Base-by-base conservation (phyloP, 2,329 filamentous ascomycete genomes). In the Xylariaceae sp. region DNA sequence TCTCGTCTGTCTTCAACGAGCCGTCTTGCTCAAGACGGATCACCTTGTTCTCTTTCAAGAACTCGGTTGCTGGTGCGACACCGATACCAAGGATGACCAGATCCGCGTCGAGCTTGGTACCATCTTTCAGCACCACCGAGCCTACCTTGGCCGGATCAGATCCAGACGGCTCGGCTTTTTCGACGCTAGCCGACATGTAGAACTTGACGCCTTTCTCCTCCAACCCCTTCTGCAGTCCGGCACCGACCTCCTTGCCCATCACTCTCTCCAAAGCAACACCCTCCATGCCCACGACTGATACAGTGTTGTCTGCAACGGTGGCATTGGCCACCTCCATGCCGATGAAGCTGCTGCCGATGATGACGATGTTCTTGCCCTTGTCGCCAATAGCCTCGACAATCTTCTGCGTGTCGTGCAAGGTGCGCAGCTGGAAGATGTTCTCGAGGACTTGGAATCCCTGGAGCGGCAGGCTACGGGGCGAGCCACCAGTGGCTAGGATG, bases 251-350 rank as follows among this genome's bases (percentile, higher is more conserved):
- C 50, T 81, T 78, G 46, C 94, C 94, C 67, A 99, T 86, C 5
- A 99, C 83, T 17, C 88, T 82, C 68, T 95, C 89, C 56, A 97
- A 80, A 0, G 94, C 92, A 11, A 83, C 83, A 51, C 82, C 82
- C 65, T 96, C 90, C 87, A 91, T 92, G 35, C 94, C 94, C 18
- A 99, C 76, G 38, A 97, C 83, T 7, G 87, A 87, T 14, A 99
- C 90, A 9, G 85, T 73, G 67, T 99, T 95, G 61, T 87, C 86
- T 60, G 86, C 87, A 40, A 80, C 72, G 0, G 87, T 85, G 0
- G 95, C 86, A 56, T 91, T 94, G 53, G 88, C 92, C n/a, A 95
- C 82, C 70, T 99, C 94, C 88, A 99, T 95, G 38, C 94, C 94
- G 64, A 99, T 99, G 70, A 99, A 99, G 1, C 90, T 95, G 51